Percentiles rank a stretch among this genome's conserved stretches.
Conservation (phyloP, 805 yeast species). For the Metschnikowia noctiluminum region DNA sequence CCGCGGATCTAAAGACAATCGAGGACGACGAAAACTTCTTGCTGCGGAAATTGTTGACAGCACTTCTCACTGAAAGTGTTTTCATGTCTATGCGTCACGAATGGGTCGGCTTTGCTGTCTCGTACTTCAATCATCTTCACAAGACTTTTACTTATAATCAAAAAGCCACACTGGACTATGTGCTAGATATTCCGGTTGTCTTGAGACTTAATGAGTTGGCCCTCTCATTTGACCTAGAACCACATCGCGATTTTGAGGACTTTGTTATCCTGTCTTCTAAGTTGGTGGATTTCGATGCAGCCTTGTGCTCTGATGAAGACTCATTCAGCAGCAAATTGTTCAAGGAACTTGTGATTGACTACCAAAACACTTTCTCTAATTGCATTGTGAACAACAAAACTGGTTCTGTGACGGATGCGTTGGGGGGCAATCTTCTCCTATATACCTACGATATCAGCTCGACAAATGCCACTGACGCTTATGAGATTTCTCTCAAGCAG, state of each 20-base stretch:
- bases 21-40: slow-evolving; percentile 55
- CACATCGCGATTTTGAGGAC: slow-evolving; percentile 38
- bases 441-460: slow-evolving; percentile 15
- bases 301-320: slow-evolving; percentile 20
- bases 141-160: slow-evolving; percentile 5
- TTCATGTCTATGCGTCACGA: slow-evolving; percentile 28
- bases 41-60: slow-evolving; percentile 63
- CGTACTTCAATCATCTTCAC: slow-evolving; percentile 23
- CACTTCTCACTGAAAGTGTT: slow-evolving; percentile 54
- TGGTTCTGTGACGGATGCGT: slow-evolving; percentile 27
- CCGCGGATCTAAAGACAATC: slow-evolving; percentile 38
- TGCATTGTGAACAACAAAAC: slow-evolving; percentile 26
- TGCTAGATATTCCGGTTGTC: slow-evolving; percentile 18
- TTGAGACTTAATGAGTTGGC: slow-evolving; percentile 42
- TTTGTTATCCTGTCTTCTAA: slow-evolving; percentile 35
- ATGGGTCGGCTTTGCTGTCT: slow-evolving; percentile 23
- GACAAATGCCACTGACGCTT: background rate
- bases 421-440: slow-evolving; percentile 23
- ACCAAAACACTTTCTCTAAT: slow-evolving; percentile 31
- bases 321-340: slow-evolving; percentile 38
- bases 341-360: slow-evolving; percentile 38
- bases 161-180: slow-evolving; percentile 15
- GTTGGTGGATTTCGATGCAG: slow-evolving; percentile 31
- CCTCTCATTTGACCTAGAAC: slow-evolving; percentile 63
- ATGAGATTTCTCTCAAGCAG: slow-evolving; percentile 14